These are phyloP conservation scores for Rhododendron griersonianum DNA, from an alignment of 148 eudicot species.

Conservation along the genomic window DNA sequence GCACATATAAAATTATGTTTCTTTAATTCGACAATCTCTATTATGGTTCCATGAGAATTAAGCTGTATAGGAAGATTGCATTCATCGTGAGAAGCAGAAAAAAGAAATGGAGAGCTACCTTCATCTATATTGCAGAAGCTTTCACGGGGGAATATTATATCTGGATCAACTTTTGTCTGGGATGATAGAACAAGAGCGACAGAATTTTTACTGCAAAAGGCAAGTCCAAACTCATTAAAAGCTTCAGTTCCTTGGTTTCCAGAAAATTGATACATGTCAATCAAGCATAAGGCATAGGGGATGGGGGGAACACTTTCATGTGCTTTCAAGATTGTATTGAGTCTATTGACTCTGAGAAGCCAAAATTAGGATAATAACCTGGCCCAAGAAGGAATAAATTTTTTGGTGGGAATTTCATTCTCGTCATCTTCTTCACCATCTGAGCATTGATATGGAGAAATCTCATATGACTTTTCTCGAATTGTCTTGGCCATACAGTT, in stretches of 20 bases:
- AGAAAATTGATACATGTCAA: not conserved
- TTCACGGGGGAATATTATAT: constrained; percentile 56
- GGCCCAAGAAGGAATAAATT: constrained; percentile 85
- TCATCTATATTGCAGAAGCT: constrained; percentile 74
- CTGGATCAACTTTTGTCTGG: constrained; percentile 48
- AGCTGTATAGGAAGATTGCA: not conserved
- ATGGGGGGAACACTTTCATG: not conserved
- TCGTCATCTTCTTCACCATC: constrained; percentile 86
- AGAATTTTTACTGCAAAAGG: constrained; percentile 59
- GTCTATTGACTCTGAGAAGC: not conserved
- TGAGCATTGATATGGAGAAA: constrained; percentile 88
- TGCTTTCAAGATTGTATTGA: not conserved
- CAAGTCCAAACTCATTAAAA: not conserved
- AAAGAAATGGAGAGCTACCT: constrained; percentile 33
- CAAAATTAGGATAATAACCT: constrained; percentile 42
- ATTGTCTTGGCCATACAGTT: constrained; percentile 18
- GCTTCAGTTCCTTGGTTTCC: not conserved
- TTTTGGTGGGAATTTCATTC: constrained; percentile 53
- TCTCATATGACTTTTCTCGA: constrained; percentile 66
- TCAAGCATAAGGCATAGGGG: not conserved
- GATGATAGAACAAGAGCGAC: constrained; percentile 50
- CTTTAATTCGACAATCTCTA: not conserved
- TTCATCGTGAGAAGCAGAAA: not conserved
- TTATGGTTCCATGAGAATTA: not conserved
- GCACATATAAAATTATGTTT: constrained; percentile 18